A percentile compares a stretch with the other conserved stretches of the same genome.
Conservation (phyloP, 2,329 filamentous ascomycete genomes). For the Cladosporium sp. region DNA sequence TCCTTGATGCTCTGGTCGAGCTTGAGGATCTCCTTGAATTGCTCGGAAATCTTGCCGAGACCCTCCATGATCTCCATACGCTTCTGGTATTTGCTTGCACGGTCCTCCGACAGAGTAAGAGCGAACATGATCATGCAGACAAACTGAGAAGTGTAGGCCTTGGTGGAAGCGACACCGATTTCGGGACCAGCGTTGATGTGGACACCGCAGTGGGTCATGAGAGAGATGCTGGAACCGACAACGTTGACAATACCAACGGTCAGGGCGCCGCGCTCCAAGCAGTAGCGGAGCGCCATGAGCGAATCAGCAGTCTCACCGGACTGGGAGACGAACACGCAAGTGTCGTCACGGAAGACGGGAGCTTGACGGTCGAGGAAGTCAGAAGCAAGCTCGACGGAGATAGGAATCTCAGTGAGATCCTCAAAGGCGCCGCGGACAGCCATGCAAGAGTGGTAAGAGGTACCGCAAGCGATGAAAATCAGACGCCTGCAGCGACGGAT, state of each 20-base stretch:
- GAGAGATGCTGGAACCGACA: constrained; percentile 95
- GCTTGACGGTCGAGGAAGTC: constrained; percentile 97
- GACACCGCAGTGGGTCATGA: constrained; percentile 98
- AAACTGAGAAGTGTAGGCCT: constrained; percentile 98
- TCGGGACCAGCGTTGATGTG: constrained; percentile 99
- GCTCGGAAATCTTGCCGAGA: constrained; percentile 76
- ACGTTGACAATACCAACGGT: constrained; percentile 99
- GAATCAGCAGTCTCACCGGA: constrained; percentile 98
- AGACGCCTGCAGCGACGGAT: constrained; percentile 95
- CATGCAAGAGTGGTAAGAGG: constrained; percentile 99
- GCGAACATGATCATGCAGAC: constrained; percentile 99
- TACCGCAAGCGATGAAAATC: constrained; percentile 98
- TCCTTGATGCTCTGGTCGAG: constrained; percentile 93
- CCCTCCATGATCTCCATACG: constrained; percentile 96
- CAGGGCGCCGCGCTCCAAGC: constrained; percentile 91
- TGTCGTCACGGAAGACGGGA: constrained; percentile 98
- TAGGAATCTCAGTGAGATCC: constrained; percentile 96
- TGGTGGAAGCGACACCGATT: constrained; percentile 98
- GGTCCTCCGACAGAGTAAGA: constrained; percentile 90
- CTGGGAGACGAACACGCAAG: constrained; percentile 97
- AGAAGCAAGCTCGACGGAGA: constrained; percentile 92
- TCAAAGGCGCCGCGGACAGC: constrained; percentile 96
- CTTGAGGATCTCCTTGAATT: constrained; percentile 88
- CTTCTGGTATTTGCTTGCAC: constrained; percentile 86
- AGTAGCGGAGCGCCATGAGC: constrained; percentile 94